A percentile compares a stretch with the other conserved stretches of the same genome.
These are phyloP conservation scores for Mycena olivaceomarginata DNA, from an alignment of 768 basidiomycete genomes.

Conservation along the genomic window DNA sequence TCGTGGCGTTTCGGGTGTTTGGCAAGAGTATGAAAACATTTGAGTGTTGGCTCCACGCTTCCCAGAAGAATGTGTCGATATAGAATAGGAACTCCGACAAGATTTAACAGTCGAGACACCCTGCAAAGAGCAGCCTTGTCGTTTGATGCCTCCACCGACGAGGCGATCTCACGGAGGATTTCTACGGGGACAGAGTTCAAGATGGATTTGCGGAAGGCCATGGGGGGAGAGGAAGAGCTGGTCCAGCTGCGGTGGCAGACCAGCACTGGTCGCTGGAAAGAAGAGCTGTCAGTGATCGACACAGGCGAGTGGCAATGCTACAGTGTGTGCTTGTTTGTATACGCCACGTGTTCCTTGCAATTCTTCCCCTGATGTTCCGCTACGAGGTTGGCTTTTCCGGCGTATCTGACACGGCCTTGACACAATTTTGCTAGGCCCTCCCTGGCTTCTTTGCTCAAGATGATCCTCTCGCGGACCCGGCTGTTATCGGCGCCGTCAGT, in stretches of 20 bases:
- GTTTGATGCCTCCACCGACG: neutral
- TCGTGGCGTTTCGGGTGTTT: neutral
- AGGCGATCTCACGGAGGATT: slow-evolving; percentile 20
- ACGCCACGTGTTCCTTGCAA: no score
- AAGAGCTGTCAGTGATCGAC: neutral
- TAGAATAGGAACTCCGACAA: slow-evolving; percentile 8
- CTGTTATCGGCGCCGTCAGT: neutral
- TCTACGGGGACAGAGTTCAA: slow-evolving; percentile 15
- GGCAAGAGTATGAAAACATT: neutral
- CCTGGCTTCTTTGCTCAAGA: neutral
- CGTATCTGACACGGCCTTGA: no score
- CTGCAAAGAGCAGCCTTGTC: slow-evolving; percentile 4
- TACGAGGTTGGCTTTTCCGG: no score
- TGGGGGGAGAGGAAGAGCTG: neutral
- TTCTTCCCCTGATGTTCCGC: no score
- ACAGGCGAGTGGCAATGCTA: no score
- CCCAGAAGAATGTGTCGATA: slow-evolving; percentile 5
- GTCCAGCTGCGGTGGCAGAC: neutral
- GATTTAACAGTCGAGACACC: slow-evolving; percentile 7
- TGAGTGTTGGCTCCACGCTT: slow-evolving; percentile 10
- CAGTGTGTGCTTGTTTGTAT: no score
- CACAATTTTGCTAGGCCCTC: no score
- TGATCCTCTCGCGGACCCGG: neutral
- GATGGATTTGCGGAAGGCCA: neutral
- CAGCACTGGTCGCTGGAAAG: neutral